phyloP scores from a whole-genome alignment of 176 grass and related monocot species.

The Rhynchospora breviuscula region DNA sequence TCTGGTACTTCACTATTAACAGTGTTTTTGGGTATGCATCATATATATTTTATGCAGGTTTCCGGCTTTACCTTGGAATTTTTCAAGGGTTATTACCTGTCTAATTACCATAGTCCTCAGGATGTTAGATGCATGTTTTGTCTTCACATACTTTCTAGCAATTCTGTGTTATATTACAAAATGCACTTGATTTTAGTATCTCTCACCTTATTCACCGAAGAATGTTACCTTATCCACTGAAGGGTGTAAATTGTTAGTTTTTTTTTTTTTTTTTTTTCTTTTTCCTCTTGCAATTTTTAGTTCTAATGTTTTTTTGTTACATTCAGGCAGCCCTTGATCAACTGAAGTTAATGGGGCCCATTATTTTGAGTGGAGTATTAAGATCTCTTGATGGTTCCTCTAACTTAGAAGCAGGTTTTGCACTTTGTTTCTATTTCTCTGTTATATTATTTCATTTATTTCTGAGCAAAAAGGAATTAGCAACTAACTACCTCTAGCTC shows the following conservation, averaged over 20 bases:
- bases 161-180: not conserved
- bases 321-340: slow-evolving; percentile 68
- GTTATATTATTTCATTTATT: slow-evolving; percentile 17
- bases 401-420: slow-evolving; percentile 67
- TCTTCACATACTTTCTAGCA: not conserved
- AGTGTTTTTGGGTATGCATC: not conserved
- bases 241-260: not conserved
- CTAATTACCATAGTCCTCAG: not conserved
- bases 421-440: slow-evolving; percentile 25
- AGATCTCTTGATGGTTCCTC: slow-evolving; percentile 82
- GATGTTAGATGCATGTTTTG: not conserved
- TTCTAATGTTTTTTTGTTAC: not conserved
- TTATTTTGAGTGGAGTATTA: slow-evolving; percentile 91
- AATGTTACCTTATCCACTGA: not conserved
- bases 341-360: slow-evolving; percentile 81
- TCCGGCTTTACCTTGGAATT: not conserved
- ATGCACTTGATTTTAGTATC: not conserved
- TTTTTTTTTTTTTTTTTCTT: not conserved
- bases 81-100: not conserved
- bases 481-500: slow-evolving; percentile 25
- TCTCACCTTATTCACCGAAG: not conserved
- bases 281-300: not conserved
- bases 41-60: not conserved
- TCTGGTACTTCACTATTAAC: not conserved
- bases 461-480: slow-evolving; percentile 22